Percentiles rank a stretch among this genome's conserved stretches.
phyloP scores from a whole-genome alignment of 352 stramenopile genomes.

The Blastocystis sp. region DNA sequence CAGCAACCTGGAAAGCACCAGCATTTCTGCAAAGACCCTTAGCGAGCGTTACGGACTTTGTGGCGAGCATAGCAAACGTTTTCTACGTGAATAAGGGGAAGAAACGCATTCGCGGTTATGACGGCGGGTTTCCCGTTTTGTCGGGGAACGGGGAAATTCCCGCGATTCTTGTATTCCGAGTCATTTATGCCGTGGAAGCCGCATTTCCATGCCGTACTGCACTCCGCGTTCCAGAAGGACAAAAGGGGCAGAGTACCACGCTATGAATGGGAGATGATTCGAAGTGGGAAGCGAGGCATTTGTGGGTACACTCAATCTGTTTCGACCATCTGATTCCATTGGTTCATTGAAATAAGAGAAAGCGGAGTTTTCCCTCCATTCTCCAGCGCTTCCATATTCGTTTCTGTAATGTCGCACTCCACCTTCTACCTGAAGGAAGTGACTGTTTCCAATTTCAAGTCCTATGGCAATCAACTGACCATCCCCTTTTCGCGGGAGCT shows the following conservation, averaged over 20 bases:
- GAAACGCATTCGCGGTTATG: background rate
- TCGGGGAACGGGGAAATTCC: too few relatives aligned
- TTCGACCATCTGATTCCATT: background rate
- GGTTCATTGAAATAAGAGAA: background rate
- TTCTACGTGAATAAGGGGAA: background rate
- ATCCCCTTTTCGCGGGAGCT: conserved; percentile 22
- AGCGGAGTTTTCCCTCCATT: conserved; percentile 24
- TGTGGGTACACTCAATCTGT: background rate
- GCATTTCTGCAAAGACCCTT: background rate
- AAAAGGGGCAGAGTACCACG: too few relatives aligned
- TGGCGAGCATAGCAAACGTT: conserved; percentile 15
- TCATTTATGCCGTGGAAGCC: too few relatives aligned
- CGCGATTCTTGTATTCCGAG: too few relatives aligned
- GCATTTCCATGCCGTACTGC: too few relatives aligned
- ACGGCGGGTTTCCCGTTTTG: too few relatives aligned
- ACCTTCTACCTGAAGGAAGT: conserved; percentile 23
- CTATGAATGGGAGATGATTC: too few relatives aligned
- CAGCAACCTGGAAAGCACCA: background rate
- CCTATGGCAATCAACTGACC: background rate
- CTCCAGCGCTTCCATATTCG: background rate
- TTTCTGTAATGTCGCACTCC: background rate
- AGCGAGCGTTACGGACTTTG: background rate
- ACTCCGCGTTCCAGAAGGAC: too few relatives aligned
- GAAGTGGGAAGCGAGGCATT: too few relatives aligned
- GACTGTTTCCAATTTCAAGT: conserved; percentile 23